These are phyloP conservation scores for Tetrahymena thermophila DNA, from an alignment of 73 alveolate species.

Conservation along the genomic window DNA sequence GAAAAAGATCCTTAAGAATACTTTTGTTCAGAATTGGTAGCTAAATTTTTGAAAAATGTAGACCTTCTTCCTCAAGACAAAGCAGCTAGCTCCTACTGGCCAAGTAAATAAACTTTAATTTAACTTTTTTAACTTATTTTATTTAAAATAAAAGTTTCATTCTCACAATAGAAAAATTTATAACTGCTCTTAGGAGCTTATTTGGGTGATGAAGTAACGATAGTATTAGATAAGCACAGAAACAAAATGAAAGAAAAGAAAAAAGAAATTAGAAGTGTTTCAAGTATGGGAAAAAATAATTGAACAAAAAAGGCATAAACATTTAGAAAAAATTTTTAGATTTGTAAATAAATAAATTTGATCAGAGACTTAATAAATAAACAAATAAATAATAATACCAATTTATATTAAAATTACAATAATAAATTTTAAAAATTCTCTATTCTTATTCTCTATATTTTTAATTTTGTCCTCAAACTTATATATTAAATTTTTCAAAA, in stretches of 20 bases:
- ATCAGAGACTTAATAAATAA: no score
- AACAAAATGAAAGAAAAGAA: not conserved
- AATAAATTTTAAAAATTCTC: no score
- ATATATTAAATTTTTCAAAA: no score
- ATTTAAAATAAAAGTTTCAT: not conserved
- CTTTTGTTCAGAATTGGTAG: not conserved
- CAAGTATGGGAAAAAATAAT: not conserved
- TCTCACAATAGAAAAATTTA: not conserved
- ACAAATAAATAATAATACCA: no score
- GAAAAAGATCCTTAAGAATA: not conserved
- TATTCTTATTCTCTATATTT: no score
- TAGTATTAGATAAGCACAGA: not conserved
- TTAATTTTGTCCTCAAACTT: no score
- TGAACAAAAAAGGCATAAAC: no score
- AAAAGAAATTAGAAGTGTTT: not conserved
- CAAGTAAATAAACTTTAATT: not conserved
- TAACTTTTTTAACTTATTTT: not conserved
- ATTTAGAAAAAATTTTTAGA: no score
- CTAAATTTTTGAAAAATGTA: not conserved
- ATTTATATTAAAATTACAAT: no score
- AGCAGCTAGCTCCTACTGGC: not conserved
- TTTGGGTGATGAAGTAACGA: not conserved
- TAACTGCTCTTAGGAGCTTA: not conserved
- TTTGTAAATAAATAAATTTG: not conserved
- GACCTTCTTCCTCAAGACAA: not conserved